Evolutionary conservation across 2,329 filamentous ascomycete species (phyloP).

Genomic region (Xenoacremonium recifei): DNA sequence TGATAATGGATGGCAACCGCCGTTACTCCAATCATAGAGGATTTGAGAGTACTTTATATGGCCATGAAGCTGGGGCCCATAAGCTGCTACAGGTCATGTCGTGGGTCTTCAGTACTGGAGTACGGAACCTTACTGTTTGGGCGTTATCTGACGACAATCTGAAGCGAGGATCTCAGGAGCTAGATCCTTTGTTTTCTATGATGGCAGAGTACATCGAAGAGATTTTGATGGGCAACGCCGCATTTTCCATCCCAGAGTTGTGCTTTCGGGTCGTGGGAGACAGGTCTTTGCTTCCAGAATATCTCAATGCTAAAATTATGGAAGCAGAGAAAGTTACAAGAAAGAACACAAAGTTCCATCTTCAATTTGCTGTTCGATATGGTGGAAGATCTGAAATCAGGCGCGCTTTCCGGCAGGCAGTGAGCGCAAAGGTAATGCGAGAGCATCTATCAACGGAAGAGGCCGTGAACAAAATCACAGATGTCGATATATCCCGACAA

Average conservation of each 20-base stretch:
- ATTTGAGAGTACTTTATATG: not conserved
- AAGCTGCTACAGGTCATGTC: slow-evolving; percentile 7
- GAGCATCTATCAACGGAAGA: slow-evolving; percentile 1
- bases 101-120: slow-evolving; percentile 3
- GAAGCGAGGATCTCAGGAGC: slow-evolving; percentile 5
- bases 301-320: slow-evolving; percentile 4
- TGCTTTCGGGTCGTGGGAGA: slow-evolving; percentile 6
- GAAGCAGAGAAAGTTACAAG: slow-evolving; percentile 4
- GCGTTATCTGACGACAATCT: slow-evolving; percentile 9
- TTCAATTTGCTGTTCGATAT: slow-evolving; percentile 7
- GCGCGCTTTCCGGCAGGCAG: slow-evolving; percentile 1
- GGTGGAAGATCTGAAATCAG: slow-evolving; percentile 6
- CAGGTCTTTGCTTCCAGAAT: slow-evolving; percentile 5
- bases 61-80: slow-evolving; percentile 6
- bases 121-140: slow-evolving; percentile 8
- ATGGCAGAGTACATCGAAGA: slow-evolving; percentile 6
- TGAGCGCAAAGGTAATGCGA: slow-evolving; percentile 1
- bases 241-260: slow-evolving; percentile 4
- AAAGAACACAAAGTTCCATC: slow-evolving; percentile 5
- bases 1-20: slow-evolving; percentile 9
- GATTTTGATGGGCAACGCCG: slow-evolving; percentile 4
- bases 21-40: slow-evolving; percentile 6
- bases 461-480: slow-evolving; percentile 3
- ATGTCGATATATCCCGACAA: slow-evolving; percentile 5
- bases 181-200: slow-evolving; percentile 7